Conservation (phyloP, 2,329 filamentous ascomycete genomes). For the Arachnomyces sp. region DNA sequence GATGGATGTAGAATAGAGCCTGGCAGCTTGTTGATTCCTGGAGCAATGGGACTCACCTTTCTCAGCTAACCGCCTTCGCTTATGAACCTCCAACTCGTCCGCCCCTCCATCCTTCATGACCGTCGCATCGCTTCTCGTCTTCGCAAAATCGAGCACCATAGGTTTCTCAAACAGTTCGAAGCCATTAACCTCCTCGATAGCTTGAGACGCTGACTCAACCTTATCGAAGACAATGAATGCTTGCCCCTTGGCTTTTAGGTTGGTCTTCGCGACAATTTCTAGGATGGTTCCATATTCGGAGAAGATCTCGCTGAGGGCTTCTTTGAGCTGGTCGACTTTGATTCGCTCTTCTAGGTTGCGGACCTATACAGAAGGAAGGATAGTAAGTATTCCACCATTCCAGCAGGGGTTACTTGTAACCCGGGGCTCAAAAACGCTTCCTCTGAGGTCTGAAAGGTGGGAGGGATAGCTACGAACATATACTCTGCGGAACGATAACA, state of each 20-base stretch:
- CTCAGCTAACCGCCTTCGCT: slow-evolving; percentile 72
- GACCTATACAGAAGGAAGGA: slow-evolving; percentile 30
- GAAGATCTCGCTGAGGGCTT: slow-evolving; percentile 69
- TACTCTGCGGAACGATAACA: slow-evolving; percentile 24
- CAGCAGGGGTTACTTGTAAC: too few relatives aligned
- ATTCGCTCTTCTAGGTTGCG: slow-evolving; percentile 89
- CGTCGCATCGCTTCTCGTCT: slow-evolving; percentile 77
- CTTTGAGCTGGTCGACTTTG: slow-evolving; percentile 68
- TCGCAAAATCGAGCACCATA: slow-evolving; percentile 76
- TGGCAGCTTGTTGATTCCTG: too few relatives aligned
- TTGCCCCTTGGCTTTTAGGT: slow-evolving; percentile 86
- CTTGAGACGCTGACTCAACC: slow-evolving; percentile 66
- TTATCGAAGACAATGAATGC: slow-evolving; percentile 88
- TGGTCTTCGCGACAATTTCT: slow-evolving; percentile 80
- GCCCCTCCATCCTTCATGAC: slow-evolving; percentile 64
- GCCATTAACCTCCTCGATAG: slow-evolving; percentile 81
- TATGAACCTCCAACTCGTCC: slow-evolving; percentile 81
- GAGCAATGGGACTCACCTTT: slow-evolving; percentile 62
- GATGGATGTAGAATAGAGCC: too few relatives aligned
- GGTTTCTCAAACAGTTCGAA: slow-evolving; percentile 90
- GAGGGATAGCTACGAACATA: slow-evolving; percentile 24
- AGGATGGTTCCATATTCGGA: slow-evolving; percentile 78
- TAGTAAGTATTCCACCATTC: too few relatives aligned
- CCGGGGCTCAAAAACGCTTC: too few relatives aligned
- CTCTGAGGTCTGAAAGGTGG: too few relatives aligned